Evolutionary conservation across 306 rosid genomes (phyloP).

Genomic region (Acacia confusa): DNA sequence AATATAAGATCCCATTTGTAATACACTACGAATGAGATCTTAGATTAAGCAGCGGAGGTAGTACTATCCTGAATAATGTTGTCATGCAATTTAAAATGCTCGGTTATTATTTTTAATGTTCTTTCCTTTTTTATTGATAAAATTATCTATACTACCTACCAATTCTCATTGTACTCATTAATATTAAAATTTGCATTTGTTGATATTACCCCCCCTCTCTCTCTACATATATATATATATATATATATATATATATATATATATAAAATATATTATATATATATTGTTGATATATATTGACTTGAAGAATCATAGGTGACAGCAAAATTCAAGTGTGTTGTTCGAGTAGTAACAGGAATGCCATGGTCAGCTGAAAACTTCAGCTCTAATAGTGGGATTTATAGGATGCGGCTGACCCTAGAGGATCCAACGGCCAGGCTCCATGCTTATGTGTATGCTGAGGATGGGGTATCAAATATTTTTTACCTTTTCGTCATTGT

Average conservation of each 20-base stretch:
- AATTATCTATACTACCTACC: not conserved
- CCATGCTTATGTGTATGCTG: slow-evolving; percentile 51
- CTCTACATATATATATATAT: too few relatives aligned
- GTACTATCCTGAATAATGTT: not conserved
- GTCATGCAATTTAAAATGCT: not conserved
- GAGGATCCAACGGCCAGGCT: slow-evolving; percentile 87
- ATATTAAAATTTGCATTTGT: not conserved
- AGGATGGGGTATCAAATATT: slow-evolving; percentile 63
- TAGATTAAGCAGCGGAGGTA: too few relatives aligned
- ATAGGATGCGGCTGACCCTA: slow-evolving; percentile 54
- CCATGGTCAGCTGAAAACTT: slow-evolving; percentile 50
- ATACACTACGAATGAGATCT: too few relatives aligned
- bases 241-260: too few relatives aligned
- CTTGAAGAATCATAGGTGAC: slow-evolving; percentile 46
- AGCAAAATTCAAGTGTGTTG: slow-evolving; percentile 58
- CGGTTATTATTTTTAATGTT: not conserved
- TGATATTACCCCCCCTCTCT: not conserved
- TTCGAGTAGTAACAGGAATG: slow-evolving; percentile 27
- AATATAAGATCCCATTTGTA: too few relatives aligned
- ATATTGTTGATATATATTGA: not conserved
- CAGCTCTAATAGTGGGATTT: slow-evolving; percentile 34
- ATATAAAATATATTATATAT: too few relatives aligned
- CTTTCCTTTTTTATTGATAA: not conserved
- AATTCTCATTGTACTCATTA: not conserved
- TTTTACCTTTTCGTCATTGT: not conserved